phyloP scores from a whole-genome alignment of 441 rosid genomes.

The Capsella rubella region DNA sequence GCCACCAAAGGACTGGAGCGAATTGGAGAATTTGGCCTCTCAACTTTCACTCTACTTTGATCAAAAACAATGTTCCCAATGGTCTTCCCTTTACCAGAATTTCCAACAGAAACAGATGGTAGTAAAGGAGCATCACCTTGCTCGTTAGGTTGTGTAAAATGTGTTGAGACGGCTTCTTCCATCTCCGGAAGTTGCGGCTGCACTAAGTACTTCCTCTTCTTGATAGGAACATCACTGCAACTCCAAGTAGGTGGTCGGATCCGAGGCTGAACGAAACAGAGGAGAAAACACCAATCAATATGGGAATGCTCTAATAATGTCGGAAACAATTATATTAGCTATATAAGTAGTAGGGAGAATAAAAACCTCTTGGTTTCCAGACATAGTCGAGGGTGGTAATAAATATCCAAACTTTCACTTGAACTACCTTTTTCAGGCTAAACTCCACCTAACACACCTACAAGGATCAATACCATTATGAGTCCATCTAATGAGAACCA shows the following conservation, averaged over 20 bases:
- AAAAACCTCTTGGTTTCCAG: conserved; percentile 77
- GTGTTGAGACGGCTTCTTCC: conserved; percentile 45
- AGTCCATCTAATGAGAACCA: neutral
- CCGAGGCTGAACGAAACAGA: conserved; percentile 55
- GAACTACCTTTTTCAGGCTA: conserved; percentile 24
- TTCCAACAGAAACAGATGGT: conserved; percentile 24
- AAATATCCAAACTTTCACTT: conserved; percentile 26
- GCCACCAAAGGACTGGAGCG: conserved; percentile 48
- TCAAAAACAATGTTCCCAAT: neutral
- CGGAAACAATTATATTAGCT: no score
- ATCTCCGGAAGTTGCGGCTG: conserved; percentile 52
- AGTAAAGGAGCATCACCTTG: conserved; percentile 16
- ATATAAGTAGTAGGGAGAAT: neutral
- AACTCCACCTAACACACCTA: conserved; percentile 38
- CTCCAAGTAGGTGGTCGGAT: conserved; percentile 53
- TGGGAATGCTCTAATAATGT: conserved; percentile 18
- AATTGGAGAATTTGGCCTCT: conserved; percentile 45
- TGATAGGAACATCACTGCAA: conserved; percentile 79
- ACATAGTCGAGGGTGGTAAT: conserved; percentile 41
- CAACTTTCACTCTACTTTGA: conserved; percentile 45
- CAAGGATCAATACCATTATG: conserved; percentile 14
- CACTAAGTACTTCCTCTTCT: conserved; percentile 77
- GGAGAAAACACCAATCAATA: conserved; percentile 21
- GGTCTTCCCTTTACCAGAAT: conserved; percentile 10
- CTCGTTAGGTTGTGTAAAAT: conserved; percentile 35